Evolutionary conservation across 345 rosid species (phyloP).

Genomic region (Syzygium aqueum): DNA sequence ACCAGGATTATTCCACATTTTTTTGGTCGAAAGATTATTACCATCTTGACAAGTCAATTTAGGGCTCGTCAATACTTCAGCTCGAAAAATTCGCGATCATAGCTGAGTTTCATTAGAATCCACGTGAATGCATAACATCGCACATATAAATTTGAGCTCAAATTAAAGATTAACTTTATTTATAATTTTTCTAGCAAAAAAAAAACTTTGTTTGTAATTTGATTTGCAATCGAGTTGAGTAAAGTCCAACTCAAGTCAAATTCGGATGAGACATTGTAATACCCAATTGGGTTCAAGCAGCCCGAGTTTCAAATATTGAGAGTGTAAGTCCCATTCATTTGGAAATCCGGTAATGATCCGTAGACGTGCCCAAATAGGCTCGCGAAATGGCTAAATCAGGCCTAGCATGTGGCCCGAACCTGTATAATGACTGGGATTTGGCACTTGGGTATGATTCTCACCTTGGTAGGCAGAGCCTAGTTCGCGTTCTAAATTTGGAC

Average conservation of each 20-base stretch:
- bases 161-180: neutral
- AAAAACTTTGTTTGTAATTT: neutral
- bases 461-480: neutral
- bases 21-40: too few species aligned
- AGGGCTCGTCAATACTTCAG: accelerated
- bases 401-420: neutral
- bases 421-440: neutral
- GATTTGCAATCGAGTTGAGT: neutral
- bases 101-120: too few species aligned
- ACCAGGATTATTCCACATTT: too few species aligned
- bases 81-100: neutral
- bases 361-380: neutral
- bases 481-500: neutral
- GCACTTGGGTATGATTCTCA: neutral
- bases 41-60: neutral
- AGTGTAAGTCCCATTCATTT: accelerated
- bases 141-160: neutral
- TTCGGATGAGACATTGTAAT: neutral
- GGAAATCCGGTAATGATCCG: neutral
- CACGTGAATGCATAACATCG: too few species aligned
- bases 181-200: neutral
- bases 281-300: accelerated
- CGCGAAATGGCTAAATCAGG: neutral
- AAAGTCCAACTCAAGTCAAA: too few species aligned
- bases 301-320: neutral